Base-by-base conservation (phyloP, 2,329 filamentous ascomycete species). In the Arthroderma uncinatum region DNA sequence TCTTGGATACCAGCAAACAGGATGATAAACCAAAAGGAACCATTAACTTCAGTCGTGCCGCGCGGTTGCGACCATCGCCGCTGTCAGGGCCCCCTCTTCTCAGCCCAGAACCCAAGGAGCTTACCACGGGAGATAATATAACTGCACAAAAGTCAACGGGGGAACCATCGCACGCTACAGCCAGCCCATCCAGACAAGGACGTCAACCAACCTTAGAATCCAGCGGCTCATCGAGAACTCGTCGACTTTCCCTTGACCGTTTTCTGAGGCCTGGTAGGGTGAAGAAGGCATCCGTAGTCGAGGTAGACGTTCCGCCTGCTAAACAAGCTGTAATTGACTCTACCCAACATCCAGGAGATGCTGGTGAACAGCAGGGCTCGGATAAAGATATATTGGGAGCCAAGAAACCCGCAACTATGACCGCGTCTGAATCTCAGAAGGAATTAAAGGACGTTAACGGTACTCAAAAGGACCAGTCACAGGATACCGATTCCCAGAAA, bases 241-340 rank as follows among this genome's bases (percentile, higher is more conserved):
- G 47, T 16, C 47, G 37, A 19, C 48, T 60, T 23, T 57, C 57
- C 21, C 40, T 62, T 37, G 42, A 54, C 3, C 57, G 58, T 12
- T 30, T 60, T 7, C 50, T 60, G 40, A 56, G 57, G 21, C 58
- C 57, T 12, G 34, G 40, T 12, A 58, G 52, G 47, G 60, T 50
- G n/a, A 57, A 42, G 14, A 50, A 50, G 47, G 47, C 47, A 19
- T n/a, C 47, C 25, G n/a, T 50, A 19, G n/a, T 33, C 14, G 47
- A 50, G 7, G 33, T 4, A n/a, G 47, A 33, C n/a, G 25, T 19
- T 25, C 47, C 25, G 10, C 14, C 47, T 16, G 25, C 47, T 3
- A 19, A 30, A 16, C 47, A 50, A 50, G 47, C 25, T 8, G 7
- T 12, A 25, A 21, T 25, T 30, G 19, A 37, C 21, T 47, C 23